phyloP scores from a whole-genome alignment of 768 basidiomycete species.

The Albatrellus ellisii region DNA sequence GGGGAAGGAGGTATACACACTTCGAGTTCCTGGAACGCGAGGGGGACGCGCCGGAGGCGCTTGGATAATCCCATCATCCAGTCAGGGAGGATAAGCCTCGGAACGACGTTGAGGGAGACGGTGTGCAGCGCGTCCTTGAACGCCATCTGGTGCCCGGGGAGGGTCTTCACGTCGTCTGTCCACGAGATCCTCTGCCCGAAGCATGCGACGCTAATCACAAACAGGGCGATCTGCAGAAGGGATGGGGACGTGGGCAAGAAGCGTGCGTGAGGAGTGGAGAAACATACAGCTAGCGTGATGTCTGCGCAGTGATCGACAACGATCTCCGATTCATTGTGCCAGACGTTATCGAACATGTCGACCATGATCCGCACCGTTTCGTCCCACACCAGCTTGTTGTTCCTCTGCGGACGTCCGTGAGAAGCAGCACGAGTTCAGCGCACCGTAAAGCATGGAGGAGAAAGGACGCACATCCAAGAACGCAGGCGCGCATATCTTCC shows the following conservation, averaged over 20 bases:
- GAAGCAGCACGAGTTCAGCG: background rate
- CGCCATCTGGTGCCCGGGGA: conserved; percentile 31
- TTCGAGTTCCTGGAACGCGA: conserved; percentile 31
- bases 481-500: conserved; percentile 49
- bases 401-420: conserved; percentile 15
- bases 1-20: conserved; percentile 15
- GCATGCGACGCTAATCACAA: conserved; percentile 42
- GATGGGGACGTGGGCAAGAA: background rate
- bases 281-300: conserved; percentile 37
- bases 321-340: conserved; percentile 29
- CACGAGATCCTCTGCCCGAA: conserved; percentile 40
- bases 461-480: conserved; percentile 39
- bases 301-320: conserved; percentile 33
- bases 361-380: conserved; percentile 21
- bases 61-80: conserved; percentile 27
- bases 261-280: no score
- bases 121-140: conserved; percentile 36
- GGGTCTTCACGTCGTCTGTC: conserved; percentile 28
- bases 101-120: conserved; percentile 25
- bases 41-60: conserved; percentile 18
- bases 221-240: conserved; percentile 34
- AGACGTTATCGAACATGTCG: conserved; percentile 28
- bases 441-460: background rate
- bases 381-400: conserved; percentile 27
- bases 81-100: conserved; percentile 27